A percentile compares a stretch with the other conserved stretches of the same genome.
phyloP scores from a whole-genome alignment of 805 yeast species.

The Hanseniaspora valbyensis region DNA sequence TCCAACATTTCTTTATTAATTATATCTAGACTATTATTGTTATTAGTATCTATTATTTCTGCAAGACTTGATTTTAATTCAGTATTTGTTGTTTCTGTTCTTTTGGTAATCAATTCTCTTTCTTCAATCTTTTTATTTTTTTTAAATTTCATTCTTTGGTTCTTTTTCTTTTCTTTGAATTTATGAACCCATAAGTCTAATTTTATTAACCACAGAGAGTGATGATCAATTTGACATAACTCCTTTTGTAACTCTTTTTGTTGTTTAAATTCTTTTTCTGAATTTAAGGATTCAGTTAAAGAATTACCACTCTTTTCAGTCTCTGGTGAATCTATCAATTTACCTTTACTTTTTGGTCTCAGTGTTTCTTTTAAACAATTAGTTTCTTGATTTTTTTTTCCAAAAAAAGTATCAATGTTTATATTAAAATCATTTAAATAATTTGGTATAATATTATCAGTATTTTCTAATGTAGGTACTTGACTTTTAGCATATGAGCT shows the following conservation, averaged over 20 bases:
- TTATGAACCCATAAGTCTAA: slow-evolving; percentile 8
- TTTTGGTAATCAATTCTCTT: too few species aligned
- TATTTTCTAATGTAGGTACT: background rate
- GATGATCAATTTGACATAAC: background rate
- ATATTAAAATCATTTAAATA: background rate
- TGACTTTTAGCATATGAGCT: background rate
- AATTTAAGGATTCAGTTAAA: background rate
- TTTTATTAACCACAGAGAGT: slow-evolving; percentile 4
- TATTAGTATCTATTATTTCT: too few species aligned
- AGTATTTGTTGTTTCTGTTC: background rate
- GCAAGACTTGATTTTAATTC: background rate
- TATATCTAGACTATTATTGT: background rate
- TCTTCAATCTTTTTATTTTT: too few species aligned
- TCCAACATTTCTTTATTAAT: background rate
- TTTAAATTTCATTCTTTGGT: too few species aligned
- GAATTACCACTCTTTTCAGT: background rate
- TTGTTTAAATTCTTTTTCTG: background rate
- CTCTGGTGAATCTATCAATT: slow-evolving; percentile 3
- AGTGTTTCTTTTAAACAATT: background rate
- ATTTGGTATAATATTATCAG: background rate
- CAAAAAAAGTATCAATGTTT: background rate
- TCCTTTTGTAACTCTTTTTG: background rate
- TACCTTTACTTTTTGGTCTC: background rate
- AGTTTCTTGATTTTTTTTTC: background rate
- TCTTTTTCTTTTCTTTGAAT: background rate